Evolutionary conservation across 2,329 filamentous ascomycete genomes (phyloP).

Genomic region (Apiospora phragmitis): DNA sequence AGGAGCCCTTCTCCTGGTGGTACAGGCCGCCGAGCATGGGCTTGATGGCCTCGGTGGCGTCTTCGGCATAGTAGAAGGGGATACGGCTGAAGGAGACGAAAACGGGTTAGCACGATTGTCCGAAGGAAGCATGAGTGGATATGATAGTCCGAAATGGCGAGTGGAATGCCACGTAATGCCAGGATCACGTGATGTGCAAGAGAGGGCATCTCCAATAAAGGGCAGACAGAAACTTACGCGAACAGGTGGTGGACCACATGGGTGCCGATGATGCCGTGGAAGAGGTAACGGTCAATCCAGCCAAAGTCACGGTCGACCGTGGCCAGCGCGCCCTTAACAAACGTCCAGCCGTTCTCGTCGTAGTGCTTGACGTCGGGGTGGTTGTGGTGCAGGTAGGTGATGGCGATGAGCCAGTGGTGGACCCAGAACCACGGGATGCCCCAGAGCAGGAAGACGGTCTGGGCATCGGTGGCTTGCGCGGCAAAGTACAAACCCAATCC

Average conservation of each 20-base stretch:
- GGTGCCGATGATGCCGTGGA: constrained; percentile 65
- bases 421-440: constrained; percentile 68
- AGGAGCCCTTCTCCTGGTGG: constrained; percentile 35
- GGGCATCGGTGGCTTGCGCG: constrained; percentile 50
- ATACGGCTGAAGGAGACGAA: constrained; percentile 33
- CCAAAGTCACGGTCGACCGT: constrained; percentile 67
- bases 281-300: constrained; percentile 63
- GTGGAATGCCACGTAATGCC: neutral
- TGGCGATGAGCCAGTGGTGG: constrained; percentile 72
- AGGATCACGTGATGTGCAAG: neutral
- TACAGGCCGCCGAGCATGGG: constrained; percentile 50
- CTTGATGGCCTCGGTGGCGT: constrained; percentile 48
- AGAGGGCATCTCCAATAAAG: neutral
- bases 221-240: constrained; percentile 34
- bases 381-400: constrained; percentile 75
- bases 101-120: neutral
- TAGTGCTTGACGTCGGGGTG: constrained; percentile 60
- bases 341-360: constrained; percentile 60
- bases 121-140: neutral
- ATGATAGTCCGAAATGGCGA: neutral
- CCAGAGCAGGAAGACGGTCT: constrained; percentile 60
- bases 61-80: constrained; percentile 55
- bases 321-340: constrained; percentile 60
- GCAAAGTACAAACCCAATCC: constrained; percentile 51
- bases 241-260: constrained; percentile 58